Percentiles rank a stretch among this genome's conserved stretches.
These are phyloP conservation scores for Fusarium sp. DNA, from an alignment of 2,329 filamentous ascomycete species.

Conservation along the genomic window DNA sequence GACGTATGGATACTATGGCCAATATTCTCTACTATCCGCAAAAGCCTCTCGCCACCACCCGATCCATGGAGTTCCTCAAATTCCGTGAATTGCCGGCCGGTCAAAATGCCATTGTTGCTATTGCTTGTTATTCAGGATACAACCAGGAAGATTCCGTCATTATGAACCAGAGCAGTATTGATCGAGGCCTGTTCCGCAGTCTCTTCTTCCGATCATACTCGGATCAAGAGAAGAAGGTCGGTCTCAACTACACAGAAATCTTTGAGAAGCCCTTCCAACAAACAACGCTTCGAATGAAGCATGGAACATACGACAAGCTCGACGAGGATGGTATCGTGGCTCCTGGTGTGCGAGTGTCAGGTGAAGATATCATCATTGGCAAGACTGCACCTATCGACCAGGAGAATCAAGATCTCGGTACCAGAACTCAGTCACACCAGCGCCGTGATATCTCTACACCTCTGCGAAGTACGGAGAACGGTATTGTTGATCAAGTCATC, in stretches of 20 bases:
- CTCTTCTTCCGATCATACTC: slow-evolving; percentile 98
- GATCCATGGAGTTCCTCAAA: slow-evolving; percentile 98
- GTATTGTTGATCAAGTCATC: slow-evolving; percentile 93
- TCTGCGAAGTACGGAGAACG: slow-evolving; percentile 93
- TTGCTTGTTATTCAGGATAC: slow-evolving; percentile 97
- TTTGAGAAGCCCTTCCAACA: slow-evolving; percentile 95
- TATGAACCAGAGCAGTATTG: slow-evolving; percentile 99
- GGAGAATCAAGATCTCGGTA: slow-evolving; percentile 92
- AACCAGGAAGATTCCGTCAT: slow-evolving; percentile 99
- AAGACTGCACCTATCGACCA: slow-evolving; percentile 96
- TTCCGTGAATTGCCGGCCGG: slow-evolving; percentile 97
- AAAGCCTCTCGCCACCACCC: slow-evolving; percentile 94
- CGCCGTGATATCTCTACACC: slow-evolving; percentile 97
- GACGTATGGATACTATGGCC: slow-evolving; percentile 99
- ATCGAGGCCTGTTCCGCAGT: slow-evolving; percentile 96
- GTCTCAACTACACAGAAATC: slow-evolving; percentile 89
- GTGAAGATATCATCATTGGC: slow-evolving; percentile 98
- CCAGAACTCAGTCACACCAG: slow-evolving; percentile 87
- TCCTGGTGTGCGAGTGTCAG: slow-evolving; percentile 92
- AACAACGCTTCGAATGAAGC: slow-evolving; percentile 92
- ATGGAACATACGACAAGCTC: slow-evolving; percentile 96
- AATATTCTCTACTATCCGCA: slow-evolving; percentile 99
- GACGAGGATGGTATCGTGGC: slow-evolving; percentile 96
- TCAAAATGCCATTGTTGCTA: slow-evolving; percentile 98
- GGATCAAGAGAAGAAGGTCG: slow-evolving; percentile 95